These are phyloP conservation scores for Cutaneotrichosporon dermatis DNA, from an alignment of 1,284 basidiomycete genomes.

Conservation along the genomic window DNA sequence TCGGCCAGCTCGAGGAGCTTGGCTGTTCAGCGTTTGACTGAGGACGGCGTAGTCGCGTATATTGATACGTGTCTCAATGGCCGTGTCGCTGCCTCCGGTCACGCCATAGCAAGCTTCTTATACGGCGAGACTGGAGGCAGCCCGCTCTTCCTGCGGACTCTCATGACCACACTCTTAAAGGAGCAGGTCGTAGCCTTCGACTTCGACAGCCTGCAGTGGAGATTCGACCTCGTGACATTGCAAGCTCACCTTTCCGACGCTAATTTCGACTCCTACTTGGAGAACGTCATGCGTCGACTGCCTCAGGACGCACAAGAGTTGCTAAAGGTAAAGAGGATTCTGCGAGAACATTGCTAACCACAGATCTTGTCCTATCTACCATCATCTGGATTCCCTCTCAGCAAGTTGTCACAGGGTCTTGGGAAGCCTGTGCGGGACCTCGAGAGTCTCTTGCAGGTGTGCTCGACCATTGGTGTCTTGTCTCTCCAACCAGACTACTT, in stretches of 20 bases:
- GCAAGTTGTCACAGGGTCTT: conserved; percentile 21
- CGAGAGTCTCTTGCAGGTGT: conserved; percentile 17
- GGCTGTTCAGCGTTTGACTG: conserved; percentile 21
- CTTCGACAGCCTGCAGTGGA: conserved; percentile 28
- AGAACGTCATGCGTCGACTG: conserved; percentile 21
- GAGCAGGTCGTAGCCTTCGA: conserved; percentile 32
- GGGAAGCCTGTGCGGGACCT: conserved; percentile 12
- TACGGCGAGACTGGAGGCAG: conserved; percentile 30
- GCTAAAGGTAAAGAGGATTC: conserved; percentile 20
- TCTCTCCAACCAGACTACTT: conserved; percentile 11
- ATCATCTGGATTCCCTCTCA: conserved; percentile 23
- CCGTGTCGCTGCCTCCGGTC: conserved; percentile 10
- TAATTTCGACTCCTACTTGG: conserved; percentile 32
- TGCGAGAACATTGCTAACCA: background rate
- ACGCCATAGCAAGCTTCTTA: conserved; percentile 27
- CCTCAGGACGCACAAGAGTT: conserved; percentile 22
- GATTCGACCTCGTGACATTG: conserved; percentile 26
- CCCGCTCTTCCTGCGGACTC: conserved; percentile 30
- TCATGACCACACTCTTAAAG: conserved; percentile 30
- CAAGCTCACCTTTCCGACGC: conserved; percentile 31
- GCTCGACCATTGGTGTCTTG: conserved; percentile 15
- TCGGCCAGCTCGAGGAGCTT: conserved; percentile 12
- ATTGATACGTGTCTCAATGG: conserved; percentile 26
- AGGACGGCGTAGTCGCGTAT: conserved; percentile 24
- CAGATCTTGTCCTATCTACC: conserved; percentile 35